These are phyloP conservation scores for Pseudocercospora vitis DNA, from an alignment of 2,329 filamentous ascomycete species.

Conservation along the genomic window DNA sequence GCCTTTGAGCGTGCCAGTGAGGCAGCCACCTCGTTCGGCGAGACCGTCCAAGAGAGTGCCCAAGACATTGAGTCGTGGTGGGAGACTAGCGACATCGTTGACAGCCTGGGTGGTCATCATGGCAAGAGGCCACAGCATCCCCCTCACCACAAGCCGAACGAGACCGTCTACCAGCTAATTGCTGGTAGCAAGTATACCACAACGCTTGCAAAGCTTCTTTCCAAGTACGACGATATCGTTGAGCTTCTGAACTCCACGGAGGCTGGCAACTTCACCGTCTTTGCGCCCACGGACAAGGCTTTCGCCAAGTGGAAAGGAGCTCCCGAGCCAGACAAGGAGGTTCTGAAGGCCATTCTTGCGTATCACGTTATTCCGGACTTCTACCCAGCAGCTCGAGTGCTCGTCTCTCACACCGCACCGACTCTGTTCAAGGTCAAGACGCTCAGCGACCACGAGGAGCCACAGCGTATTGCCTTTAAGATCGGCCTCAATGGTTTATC, in stretches of 20 bases:
- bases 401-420: slow-evolving; percentile 71
- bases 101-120: slow-evolving; percentile 38
- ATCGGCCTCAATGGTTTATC: slow-evolving; percentile 63
- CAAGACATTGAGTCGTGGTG: slow-evolving; percentile 53
- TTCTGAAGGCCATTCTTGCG: slow-evolving; percentile 65
- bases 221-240: slow-evolving; percentile 70
- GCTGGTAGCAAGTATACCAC: slow-evolving; percentile 72
- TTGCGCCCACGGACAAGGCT: slow-evolving; percentile 74
- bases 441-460: slow-evolving; percentile 60
- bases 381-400: slow-evolving; percentile 65
- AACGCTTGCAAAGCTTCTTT: slow-evolving; percentile 72
- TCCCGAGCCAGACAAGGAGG: slow-evolving; percentile 66
- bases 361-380: slow-evolving; percentile 74
- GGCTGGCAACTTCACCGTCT: slow-evolving; percentile 70
- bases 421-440: slow-evolving; percentile 60
- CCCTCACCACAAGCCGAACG: slow-evolving; percentile 54
- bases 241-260: slow-evolving; percentile 71
- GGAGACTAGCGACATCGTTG: slow-evolving; percentile 37
- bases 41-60: slow-evolving; percentile 45
- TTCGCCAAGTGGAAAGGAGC: slow-evolving; percentile 64
- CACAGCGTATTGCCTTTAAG: slow-evolving; percentile 71
- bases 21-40: slow-evolving; percentile 40
- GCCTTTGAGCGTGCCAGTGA: slow-evolving; percentile 39
- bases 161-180: slow-evolving; percentile 79
- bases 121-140: slow-evolving; percentile 29